These are phyloP conservation scores for Candida wancherniae DNA, from an alignment of 805 yeast species.

Conservation along the genomic window DNA sequence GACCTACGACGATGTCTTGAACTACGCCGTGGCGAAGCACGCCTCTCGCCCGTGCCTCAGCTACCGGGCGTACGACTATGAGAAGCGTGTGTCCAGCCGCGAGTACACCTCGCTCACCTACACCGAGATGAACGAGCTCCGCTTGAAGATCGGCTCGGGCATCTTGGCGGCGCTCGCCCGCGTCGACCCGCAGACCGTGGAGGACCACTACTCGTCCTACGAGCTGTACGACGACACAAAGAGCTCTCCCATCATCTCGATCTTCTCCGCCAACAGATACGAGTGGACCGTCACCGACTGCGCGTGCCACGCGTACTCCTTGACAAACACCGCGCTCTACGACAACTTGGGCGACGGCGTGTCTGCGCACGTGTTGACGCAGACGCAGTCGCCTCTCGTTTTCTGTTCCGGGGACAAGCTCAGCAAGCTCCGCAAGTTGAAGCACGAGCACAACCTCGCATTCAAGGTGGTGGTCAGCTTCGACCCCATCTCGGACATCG, in stretches of 20 bases:
- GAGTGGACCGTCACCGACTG: constrained; percentile 37
- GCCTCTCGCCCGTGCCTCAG: constrained; percentile 35
- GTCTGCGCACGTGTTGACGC: constrained; percentile 27
- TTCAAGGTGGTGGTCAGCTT: constrained; percentile 7
- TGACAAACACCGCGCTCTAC: constrained; percentile 36
- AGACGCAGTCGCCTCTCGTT: constrained; percentile 19
- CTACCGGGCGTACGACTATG: constrained; percentile 31
- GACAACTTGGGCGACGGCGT: constrained; percentile 35
- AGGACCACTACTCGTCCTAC: constrained; percentile 19
- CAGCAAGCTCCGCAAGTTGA: constrained; percentile 40
- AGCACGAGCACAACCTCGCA: constrained; percentile 25
- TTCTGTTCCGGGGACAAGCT: constrained; percentile 47
- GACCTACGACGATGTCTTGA: constrained; percentile 35
- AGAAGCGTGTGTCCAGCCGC: constrained; percentile 23
- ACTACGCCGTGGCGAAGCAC: constrained; percentile 18
- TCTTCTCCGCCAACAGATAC: constrained; percentile 19
- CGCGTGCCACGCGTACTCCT: constrained; percentile 26
- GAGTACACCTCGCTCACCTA: constrained; percentile 43
- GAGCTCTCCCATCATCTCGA: constrained; percentile 17
- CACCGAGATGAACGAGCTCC: constrained; percentile 36
- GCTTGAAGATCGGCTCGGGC: constrained; percentile 55
- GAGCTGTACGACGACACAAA: constrained; percentile 3
- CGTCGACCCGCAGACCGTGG: constrained; percentile 18
- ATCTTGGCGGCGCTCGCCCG: constrained; percentile 25
- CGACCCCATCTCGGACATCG: constrained; percentile 12